These are phyloP conservation scores for Penicillium vulpinum DNA, from an alignment of 2,329 filamentous ascomycete genomes.

Conservation along the genomic window DNA sequence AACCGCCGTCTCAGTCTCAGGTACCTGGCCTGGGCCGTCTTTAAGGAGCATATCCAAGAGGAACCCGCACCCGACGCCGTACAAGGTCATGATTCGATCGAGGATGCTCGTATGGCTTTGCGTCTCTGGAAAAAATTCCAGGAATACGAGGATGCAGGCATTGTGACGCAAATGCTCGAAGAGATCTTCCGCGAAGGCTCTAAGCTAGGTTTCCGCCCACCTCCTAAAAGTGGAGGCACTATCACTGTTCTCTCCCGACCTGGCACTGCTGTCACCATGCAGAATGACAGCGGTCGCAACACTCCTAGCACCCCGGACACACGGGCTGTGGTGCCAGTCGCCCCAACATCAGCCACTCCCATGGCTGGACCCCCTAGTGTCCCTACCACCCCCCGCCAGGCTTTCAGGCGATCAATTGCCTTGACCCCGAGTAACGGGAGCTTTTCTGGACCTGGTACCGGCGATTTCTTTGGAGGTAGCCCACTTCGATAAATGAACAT, in stretches of 20 bases:
- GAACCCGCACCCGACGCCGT: conserved; percentile 55
- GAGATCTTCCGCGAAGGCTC: conserved; percentile 75
- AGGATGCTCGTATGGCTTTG: conserved; percentile 88
- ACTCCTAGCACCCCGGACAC: conserved; percentile 44
- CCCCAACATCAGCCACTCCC: conserved; percentile 7
- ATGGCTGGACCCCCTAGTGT: conserved; percentile 28
- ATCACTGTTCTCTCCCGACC: conserved; percentile 38
- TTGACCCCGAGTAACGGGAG: conserved; percentile 46
- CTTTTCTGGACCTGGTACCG: conserved; percentile 39
- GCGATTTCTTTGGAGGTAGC: conserved; percentile 43
- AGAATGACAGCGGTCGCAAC: conserved; percentile 43
- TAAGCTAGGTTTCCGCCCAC: conserved; percentile 60
- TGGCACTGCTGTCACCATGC: conserved; percentile 41
- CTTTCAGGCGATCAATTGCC: conserved; percentile 43
- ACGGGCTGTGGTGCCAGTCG: conserved; percentile 5
- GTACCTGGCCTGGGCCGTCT: conserved; percentile 85
- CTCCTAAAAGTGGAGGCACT: conserved; percentile 41
- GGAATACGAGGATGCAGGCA: conserved; percentile 83
- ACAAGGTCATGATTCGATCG: conserved; percentile 80
- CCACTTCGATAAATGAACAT: conserved; percentile 34
- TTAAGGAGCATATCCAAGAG: conserved; percentile 91
- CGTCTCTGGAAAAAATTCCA: conserved; percentile 87
- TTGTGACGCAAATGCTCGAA: conserved; percentile 78
- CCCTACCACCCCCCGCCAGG: conserved; percentile 45
- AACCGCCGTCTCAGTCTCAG: conserved; percentile 86